Percentiles rank a stretch among this genome's conserved stretches.
Evolutionary conservation across 306 rosid species (phyloP).

Genomic region (Elaeagnus macrophylla): DNA sequence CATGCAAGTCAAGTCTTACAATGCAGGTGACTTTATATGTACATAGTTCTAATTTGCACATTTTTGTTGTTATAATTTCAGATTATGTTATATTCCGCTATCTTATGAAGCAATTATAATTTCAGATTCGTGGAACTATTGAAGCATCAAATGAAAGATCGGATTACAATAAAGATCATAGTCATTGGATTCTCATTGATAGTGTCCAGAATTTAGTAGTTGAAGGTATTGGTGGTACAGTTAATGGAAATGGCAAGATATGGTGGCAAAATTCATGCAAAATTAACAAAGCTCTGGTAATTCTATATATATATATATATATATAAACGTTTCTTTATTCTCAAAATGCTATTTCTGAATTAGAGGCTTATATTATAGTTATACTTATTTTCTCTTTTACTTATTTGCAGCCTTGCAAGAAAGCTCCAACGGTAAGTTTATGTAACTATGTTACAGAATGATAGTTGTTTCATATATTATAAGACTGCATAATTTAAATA

Average conservation of each 20-base stretch:
- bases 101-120: neutral
- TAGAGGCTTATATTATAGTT: neutral
- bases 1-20: conserved; percentile 43
- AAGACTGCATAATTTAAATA: neutral
- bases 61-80: neutral
- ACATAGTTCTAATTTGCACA: neutral
- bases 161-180: conserved; percentile 41
- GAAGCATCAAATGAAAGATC: conserved; percentile 48
- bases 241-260: conserved; percentile 64
- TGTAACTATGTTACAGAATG: neutral
- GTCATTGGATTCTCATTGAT: conserved; percentile 48
- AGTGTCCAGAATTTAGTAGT: conserved; percentile 25
- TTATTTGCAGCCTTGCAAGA: conserved; percentile 73
- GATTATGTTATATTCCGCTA: neutral
- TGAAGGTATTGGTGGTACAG: conserved; percentile 48
- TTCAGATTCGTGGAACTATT: conserved; percentile 49
- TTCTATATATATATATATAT: neutral
- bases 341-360: neutral
- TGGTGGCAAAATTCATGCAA: conserved; percentile 90
- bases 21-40: conserved; percentile 31
- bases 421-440: conserved; percentile 72
- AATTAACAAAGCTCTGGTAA: conserved; percentile 32
- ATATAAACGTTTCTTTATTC: too few relatives aligned
- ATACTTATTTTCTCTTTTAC: neutral
- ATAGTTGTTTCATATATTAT: neutral